Evolutionary conservation across 2,329 filamentous ascomycete genomes (phyloP), one percentile per base, ranked within the genome.

Genomic region (Aspergillus sclerotialis): DNA sequence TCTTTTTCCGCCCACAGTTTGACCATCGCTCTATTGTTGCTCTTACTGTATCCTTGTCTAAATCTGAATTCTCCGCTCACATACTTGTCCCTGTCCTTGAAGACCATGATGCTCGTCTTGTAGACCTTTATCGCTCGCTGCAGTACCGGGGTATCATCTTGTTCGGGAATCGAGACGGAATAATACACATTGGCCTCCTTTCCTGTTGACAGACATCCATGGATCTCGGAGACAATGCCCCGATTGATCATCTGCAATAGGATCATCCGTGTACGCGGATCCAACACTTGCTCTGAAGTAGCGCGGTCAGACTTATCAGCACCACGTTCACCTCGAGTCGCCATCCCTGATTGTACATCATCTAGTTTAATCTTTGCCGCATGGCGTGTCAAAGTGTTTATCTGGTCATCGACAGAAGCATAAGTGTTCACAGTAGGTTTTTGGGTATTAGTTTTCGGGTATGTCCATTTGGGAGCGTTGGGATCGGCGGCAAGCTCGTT

Each of bases 121-220:
- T 98, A 98, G 32, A 98, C 86, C 67, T 98, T 98, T 70, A 96
- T 88, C 9, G 92, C 92, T 31, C 87, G 78, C 53, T 94, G 86
- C 1, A 80, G 66, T 13, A 72, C 65, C 2, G 57, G 49, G 12
- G 64, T 61, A 25, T 69, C 69, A 6, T 73, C 64, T 5, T 43
- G 64, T 4, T 68, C 61, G 2, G 73, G 68, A 1, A 77, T 68
- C 3, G 79, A 75, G 8, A 94, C 73, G 12, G 90, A 88, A 44
- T 93, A 87, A 65, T 98, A 98, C 16, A 98, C 92, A 59, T 98
- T 98, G 40, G 92, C 92, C 63, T 98, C 92, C 61, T 98, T 98
- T 36, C 92, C 92, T 0, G 92, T 98, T 41, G 87, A 94, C 49
- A 98, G 76, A 56, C 92, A 92, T 30, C 93, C 92, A 58, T 98